Conservation (phyloP, 1,139 yeast species). For the Casaregolazyma suthepensis region DNA sequence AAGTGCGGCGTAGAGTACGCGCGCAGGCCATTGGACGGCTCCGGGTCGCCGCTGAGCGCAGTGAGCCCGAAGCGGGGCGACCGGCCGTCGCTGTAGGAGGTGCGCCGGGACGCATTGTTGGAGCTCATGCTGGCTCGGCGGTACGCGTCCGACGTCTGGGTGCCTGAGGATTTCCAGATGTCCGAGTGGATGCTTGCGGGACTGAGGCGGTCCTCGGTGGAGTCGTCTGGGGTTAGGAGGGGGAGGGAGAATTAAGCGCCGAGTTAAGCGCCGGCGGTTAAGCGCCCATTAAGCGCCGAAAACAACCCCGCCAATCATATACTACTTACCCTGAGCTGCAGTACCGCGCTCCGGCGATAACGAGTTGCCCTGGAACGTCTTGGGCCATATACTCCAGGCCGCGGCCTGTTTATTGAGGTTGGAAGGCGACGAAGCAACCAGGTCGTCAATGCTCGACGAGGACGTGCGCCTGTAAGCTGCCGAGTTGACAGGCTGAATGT, state of each 20-base stretch:
- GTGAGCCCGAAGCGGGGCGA: conserved; percentile 5
- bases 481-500: background rate
- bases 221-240: background rate
- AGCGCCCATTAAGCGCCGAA: too few relatives aligned
- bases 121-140: conserved; percentile 2
- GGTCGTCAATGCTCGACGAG: conserved; percentile 8
- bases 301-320: background rate
- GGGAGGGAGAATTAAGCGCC: too few relatives aligned
- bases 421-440: conserved; percentile 6
- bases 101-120: conserved; percentile 1
- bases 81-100: conserved; percentile 5
- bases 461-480: conserved; percentile 3
- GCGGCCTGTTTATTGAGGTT: conserved; percentile 6
- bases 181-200: conserved; percentile 7
- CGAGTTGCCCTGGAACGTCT: conserved; percentile 1
- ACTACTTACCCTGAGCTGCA: conserved; percentile 3
- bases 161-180: conserved; percentile 7
- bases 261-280: too few relatives aligned
- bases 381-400: conserved; percentile 8
- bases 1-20: conserved; percentile 1
- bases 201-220: conserved; percentile 2
- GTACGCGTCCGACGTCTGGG: background rate
- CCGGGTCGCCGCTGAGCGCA: background rate
- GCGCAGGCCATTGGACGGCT: background rate
- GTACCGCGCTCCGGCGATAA: background rate